A percentile compares a stretch with the other conserved stretches of the same genome.
phyloP scores from a whole-genome alignment of 2,329 filamentous ascomycete genomes.

The Fusarium globosum region DNA sequence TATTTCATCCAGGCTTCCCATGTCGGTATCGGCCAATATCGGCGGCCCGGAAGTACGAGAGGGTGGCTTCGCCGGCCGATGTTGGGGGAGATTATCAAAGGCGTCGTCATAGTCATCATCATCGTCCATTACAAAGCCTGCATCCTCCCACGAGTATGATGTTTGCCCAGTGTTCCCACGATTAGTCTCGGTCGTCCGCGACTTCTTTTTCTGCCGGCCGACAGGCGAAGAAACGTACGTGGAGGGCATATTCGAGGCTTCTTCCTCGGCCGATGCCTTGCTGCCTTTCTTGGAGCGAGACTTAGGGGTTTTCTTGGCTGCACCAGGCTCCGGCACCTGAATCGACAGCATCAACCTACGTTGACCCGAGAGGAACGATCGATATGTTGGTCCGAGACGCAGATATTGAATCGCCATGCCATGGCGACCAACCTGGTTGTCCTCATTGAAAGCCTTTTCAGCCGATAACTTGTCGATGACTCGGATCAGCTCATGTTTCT shows the following conservation, averaged over 20 bases:
- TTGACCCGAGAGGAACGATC: conserved; percentile 56
- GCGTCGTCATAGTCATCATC: conserved; percentile 52
- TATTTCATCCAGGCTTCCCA: conserved; percentile 65
- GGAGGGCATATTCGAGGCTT: conserved; percentile 56
- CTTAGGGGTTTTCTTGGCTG: conserved; percentile 46
- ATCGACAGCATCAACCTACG: conserved; percentile 59
- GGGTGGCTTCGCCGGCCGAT: conserved; percentile 53
- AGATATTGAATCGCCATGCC: conserved; percentile 83
- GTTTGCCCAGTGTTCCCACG: conserved; percentile 56
- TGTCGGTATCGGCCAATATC: conserved; percentile 66
- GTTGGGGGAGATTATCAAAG: conserved; percentile 57
- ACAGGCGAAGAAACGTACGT: conserved; percentile 66
- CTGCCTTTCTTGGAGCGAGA: conserved; percentile 50
- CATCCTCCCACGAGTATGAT: conserved; percentile 51
- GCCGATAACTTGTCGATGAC: conserved; percentile 82
- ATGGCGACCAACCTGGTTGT: conserved; percentile 62
- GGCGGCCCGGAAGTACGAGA: conserved; percentile 60
- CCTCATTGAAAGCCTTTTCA: conserved; percentile 79
- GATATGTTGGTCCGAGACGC: conserved; percentile 56
- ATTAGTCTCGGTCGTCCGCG: conserved; percentile 43
- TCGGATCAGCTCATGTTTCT: conserved; percentile 81
- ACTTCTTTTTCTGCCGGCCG: conserved; percentile 48
- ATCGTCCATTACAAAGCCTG: conserved; percentile 61
- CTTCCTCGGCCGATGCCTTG: conserved; percentile 51
- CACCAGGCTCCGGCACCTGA: conserved; percentile 52